Evolutionary conservation across 352 stramenopile genomes (phyloP), one percentile per base, ranked within the genome.

Genomic region (Aphanomyces invadans): DNA sequence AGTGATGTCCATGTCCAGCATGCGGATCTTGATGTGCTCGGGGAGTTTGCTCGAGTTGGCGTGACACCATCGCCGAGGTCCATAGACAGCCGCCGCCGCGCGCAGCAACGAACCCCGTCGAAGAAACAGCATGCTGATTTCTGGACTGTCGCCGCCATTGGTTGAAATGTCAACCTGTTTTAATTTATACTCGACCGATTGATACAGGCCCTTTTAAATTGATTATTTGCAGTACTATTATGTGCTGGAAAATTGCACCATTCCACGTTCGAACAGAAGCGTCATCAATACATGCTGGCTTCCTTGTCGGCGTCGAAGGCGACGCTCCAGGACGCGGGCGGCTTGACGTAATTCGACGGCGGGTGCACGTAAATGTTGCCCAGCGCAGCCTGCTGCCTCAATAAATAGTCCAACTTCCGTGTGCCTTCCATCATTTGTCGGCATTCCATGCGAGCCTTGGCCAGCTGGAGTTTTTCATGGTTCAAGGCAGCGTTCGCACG

Each of bases 1-100:
- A 32, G 76, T 84, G 62, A 94, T 91, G 70, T 94, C 79, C 62
- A 94, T 65, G 69, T 94, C 83, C 25, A 85, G 80, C 81, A 94
- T 90, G 69, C 86, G 83, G 74, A 94, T 92, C 75, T 92, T 92
- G 71, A 87, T 86, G 72, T 94, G 86, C 52, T 70, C 64, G 12
- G 86, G 86, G 46, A 94, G 62, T 42, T 57, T 72, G 52, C 33
- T 62, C 17, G 49, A 32, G 49, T 32, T 57, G 21, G 39, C 53
- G 23, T 57, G 42, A 44, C 60, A 67, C 60, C 60, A 67, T 42
- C 60, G 60, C 4, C 60, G 60, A 9, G 36, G 36, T 42, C 36
- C 36, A 42, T 15, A 15, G 36, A 42, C 36, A 42, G 38, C 60
- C 10, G 57, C n/a, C 23, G 60, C 17, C 45, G 46, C 11, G 42